Base-by-base conservation (phyloP, 805 yeast species). In the Scheffersomyces coipomensis region DNA sequence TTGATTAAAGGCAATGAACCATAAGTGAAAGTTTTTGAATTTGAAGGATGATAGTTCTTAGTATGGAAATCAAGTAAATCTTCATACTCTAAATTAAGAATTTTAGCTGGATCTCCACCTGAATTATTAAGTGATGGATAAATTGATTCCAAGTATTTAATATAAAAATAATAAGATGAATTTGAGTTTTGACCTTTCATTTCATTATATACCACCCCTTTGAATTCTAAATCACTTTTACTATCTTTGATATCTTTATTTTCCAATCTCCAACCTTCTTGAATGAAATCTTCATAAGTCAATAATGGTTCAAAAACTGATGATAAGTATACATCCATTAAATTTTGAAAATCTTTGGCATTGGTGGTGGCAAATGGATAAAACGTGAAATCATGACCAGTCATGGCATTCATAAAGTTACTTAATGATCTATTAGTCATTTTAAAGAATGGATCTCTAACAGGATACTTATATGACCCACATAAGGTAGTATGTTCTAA, bases 361-460 rank as follows among this genome's bases (percentile, higher is more conserved):
- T 93, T 93, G 9, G 98, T 91, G 2, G 99, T 93, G 21, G 98
- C 86, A 69, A 93, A 93, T 4, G 99, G 99, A 53, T 86, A 93
- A 61, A 81, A 90, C 0, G 99, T 93, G 56, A 89, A 90, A 62
- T 93, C 98, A 51, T 86, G 90, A 17, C 96, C 99, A 0, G 99
- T 93, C 97, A 93, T 88, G 7, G 99, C 99, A 59, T 93, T 93
- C 99, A 93, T 93, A 63, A 89, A 93, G 59, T 88, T 93, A 24
- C 97, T 82, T 53, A 93, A 67, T n/a, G 97, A 88, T 47, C 97
- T 68, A 60, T 89, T 91, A 43, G 91, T 71, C 99, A 93, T 93
- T 60, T 91, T 91, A 76, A 93, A 93, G 62, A 93, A 93, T 2
- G 99, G 99, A 63, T 93, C 99, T 49, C 97, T 73, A 1, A 93